A percentile compares a stretch with the other conserved stretches of the same genome.
Conservation (phyloP, 345 rosid species). For the Rhodamnia rubescens region DNA sequence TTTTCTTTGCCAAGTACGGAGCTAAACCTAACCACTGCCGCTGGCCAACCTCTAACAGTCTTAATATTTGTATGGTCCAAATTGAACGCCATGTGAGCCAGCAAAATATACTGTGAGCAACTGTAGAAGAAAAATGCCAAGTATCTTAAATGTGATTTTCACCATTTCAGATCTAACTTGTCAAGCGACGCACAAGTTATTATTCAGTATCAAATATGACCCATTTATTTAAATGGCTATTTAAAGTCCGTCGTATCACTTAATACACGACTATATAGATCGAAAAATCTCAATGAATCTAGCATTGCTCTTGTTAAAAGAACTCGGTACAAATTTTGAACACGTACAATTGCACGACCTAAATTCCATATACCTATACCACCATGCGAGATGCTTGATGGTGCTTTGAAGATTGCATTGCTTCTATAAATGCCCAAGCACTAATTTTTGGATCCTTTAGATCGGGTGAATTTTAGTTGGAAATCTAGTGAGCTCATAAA, state of each 20-base stretch:
- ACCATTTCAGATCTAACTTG: neutral
- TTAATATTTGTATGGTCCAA: neutral
- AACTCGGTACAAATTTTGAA: neutral
- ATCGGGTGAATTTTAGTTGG: neutral
- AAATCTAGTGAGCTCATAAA: neutral
- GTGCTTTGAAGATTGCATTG: neutral
- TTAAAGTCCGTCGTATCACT: accelerated
- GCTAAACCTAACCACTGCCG: neutral
- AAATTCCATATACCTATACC: neutral
- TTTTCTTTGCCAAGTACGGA: neutral
- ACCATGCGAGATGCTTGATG: neutral
- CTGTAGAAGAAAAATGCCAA: neutral
- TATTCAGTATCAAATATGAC: neutral
- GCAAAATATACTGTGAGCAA: neutral
- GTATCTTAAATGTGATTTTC: neutral
- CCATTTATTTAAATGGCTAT: neutral
- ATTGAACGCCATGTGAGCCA: neutral
- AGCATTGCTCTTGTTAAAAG: neutral
- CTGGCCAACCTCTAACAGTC: neutral
- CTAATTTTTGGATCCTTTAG: neutral
- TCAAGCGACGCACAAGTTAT: neutral
- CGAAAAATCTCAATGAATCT: neutral
- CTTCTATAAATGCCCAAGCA: neutral
- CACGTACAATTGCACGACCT: neutral
- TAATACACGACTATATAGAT: neutral